Evolutionary conservation across 208 protist species (phyloP), one percentile per base, ranked within the genome.

Genomic region (Trypanosoma cruzi): DNA sequence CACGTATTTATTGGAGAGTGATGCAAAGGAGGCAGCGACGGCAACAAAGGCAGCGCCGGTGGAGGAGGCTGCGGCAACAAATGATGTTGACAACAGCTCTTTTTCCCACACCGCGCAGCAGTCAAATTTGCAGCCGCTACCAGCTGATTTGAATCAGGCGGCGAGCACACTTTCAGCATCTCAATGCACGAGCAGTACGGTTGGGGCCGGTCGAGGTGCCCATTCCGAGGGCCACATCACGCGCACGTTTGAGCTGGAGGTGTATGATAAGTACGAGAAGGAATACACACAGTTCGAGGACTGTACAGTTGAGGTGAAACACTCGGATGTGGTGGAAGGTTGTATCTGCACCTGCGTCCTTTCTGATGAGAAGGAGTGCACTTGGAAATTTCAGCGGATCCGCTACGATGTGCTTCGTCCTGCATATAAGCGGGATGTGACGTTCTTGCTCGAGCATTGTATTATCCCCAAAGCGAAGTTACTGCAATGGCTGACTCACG

Each of bases 191-290:
- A 44, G 8, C 22, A 57, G 22, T 37, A 22, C 14, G 22, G 49
- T 55, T 58, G 37, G 50, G 36, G 20, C 64, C 55, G 32, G 44
- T 37, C 31, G 36, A 20, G 29, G 32, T 57, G 1, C 40, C 2
- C 14, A 31, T 28, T 28, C 42, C 61, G 52, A 68, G 50, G 77
- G 81, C 10, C 28, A 53, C 18, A 80, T 84, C 13, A 67, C 60
- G 5, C 84, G 83, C 60, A 84, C 73, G 32, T 93, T 80, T 77
- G 77, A 75, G 36, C 76, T 95, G 31, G 90, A 95, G 69, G 86
- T 91, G 55, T 95, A 93, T 77, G 85, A 95, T 72, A 93, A 92
- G 64, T 37, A 55, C 14, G 84, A 89, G 75, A 92, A 92, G 81
- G 72, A 82, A 57, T 95, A 93, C 73, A 80, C 80, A 53, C 84